These are phyloP conservation scores for Paraleonurus japonicus DNA, from an alignment of 257 asterid genomes.

Conservation along the genomic window DNA sequence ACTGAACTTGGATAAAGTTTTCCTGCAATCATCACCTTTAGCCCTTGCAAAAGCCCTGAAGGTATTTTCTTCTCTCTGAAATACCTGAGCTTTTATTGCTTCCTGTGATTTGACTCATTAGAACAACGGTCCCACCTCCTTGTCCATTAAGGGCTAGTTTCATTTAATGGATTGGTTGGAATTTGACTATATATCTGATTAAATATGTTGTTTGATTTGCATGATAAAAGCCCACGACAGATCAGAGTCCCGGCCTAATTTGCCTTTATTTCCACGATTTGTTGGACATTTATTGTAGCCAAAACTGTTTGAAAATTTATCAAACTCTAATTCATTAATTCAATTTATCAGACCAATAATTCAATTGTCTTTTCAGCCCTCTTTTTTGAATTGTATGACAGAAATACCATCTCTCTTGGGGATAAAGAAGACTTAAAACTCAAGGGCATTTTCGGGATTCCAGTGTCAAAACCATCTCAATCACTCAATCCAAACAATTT, in stretches of 20 bases:
- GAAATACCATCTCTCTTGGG: no score
- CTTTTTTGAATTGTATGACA: no score
- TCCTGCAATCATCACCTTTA: conserved; percentile 75
- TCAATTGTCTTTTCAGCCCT: no score
- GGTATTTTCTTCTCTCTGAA: conserved; percentile 43
- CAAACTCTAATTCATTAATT: not conserved
- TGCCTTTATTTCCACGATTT: not conserved
- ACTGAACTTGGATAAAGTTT: conserved; percentile 59
- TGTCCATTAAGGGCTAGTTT: not conserved
- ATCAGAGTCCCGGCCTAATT: not conserved
- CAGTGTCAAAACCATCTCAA: no score
- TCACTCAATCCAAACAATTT: no score
- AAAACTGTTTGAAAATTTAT: not conserved
- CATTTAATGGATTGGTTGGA: not conserved
- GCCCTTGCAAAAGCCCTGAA: conserved; percentile 91
- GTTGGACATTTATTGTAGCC: not conserved
- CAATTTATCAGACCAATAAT: no score
- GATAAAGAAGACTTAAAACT: no score
- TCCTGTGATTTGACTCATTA: conserved; percentile 8
- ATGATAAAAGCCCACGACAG: not conserved
- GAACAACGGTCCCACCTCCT: conserved; percentile 3
- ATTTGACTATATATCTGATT: not conserved
- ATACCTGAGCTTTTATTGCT: conserved; percentile 5
- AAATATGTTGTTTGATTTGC: not conserved
- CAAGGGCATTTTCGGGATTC: no score